Conservation (phyloP, 1,284 basidiomycete genomes). For the Pyrrhoderma noxium region DNA sequence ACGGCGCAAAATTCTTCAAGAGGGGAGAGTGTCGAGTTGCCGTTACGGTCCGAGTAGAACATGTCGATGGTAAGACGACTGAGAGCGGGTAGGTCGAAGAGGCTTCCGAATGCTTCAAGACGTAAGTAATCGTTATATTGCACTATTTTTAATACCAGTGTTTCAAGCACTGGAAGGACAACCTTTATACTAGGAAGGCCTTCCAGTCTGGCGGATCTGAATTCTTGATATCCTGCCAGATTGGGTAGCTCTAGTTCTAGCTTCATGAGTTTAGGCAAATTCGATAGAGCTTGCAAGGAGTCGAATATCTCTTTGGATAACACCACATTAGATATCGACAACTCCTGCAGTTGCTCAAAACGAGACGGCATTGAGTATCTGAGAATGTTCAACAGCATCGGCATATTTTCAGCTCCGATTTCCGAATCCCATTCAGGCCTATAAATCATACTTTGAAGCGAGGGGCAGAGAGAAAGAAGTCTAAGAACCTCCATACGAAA, state of each 20-base stretch:
- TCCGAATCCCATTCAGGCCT: background rate
- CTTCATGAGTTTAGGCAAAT: slow-evolving; percentile 3
- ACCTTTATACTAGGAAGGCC: too few relatives aligned
- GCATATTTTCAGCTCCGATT: background rate
- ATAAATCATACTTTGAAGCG: slow-evolving; percentile 1
- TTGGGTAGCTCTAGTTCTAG: slow-evolving; percentile 3
- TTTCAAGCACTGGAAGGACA: too few relatives aligned
- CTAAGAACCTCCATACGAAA: background rate
- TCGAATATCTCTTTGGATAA: background rate
- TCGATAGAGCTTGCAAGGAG: background rate
- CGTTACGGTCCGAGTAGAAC: background rate
- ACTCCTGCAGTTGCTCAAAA: background rate
- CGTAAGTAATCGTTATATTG: too few relatives aligned
- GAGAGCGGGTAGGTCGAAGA: background rate
- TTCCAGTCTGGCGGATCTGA: too few relatives aligned
- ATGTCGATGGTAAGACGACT: background rate
- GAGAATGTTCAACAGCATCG: background rate
- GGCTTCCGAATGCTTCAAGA: too few relatives aligned
- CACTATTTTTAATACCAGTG: too few relatives aligned
- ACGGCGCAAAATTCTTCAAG: background rate
- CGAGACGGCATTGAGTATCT: background rate
- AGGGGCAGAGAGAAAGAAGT: slow-evolving; percentile 2
- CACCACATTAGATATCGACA: background rate
- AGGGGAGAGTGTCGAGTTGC: background rate
- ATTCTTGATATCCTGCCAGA: too few relatives aligned